Evolutionary conservation across 2,329 filamentous ascomycete genomes (phyloP), one percentile per base, ranked within the genome.

Genomic region (Aspergillus udagawae): DNA sequence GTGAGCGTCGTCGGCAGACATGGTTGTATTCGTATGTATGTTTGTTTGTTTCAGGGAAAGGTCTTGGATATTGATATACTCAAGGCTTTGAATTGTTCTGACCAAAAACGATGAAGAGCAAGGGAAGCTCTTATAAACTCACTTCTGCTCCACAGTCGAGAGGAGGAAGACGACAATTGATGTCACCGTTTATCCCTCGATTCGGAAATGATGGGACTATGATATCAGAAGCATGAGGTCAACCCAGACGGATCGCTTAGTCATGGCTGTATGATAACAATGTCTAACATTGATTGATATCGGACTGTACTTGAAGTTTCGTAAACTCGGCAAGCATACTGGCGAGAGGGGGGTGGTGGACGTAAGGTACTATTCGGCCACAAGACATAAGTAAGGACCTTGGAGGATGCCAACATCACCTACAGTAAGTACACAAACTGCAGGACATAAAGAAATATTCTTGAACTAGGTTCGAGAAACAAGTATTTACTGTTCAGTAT

Each of bases 1-100:
- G 65, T 75, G 67, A 29, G 70, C 55, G 53, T 70, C 60, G 27
- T 70, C 60, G 32, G 49, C 45, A n/a, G 44, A 38, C 52, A 50
- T 53, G 52, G 52, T 23, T 45, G 14, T 42, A 8, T 21, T 9
- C n/a, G n/a, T 21, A 20, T 41, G 3, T 12, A 21, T 21, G 7
- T 17, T 25, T 29, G 3, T 12, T 44, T 21, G 7, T 17, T 25
- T 29, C 28, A 29, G 4, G 2, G 17, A 5, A 4, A 4, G 4
- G 10, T 17, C 14, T 38, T 7, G 14, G 5, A 17, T 17, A 3
- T 38, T 38, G 14, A 3, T 17, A 7, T 35, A 1, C 4, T 35
- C 32, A 17, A 32, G 6, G 4, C 4, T 35, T 3, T 14, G 14
- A 17, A 17, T 35, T 38, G 14, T 38, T 29, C 14, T 17, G 32